phyloP scores from a whole-genome alignment of 2,329 filamentous ascomycete genomes.

The Pyrenochaeta sp. region DNA sequence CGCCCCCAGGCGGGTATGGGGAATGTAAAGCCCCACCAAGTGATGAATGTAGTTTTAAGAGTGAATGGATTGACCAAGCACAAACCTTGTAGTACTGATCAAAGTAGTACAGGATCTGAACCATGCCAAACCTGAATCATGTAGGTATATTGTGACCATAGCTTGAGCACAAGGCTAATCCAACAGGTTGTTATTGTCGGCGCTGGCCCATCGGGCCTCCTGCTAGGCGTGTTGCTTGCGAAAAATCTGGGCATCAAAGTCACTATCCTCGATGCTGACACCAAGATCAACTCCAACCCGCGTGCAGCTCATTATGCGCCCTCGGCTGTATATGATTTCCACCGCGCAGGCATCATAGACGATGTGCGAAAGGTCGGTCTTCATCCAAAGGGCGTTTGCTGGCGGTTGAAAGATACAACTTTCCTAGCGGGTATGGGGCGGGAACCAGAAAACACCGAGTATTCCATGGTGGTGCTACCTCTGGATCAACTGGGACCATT shows the following conservation, averaged over 20 bases:
- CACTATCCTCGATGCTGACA: constrained; percentile 64
- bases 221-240: constrained; percentile 59
- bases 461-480: constrained; percentile 42
- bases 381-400: constrained; percentile 54
- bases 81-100: constrained; percentile 14
- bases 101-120: constrained; percentile 5
- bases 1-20: constrained; percentile 8
- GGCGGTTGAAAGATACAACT: constrained; percentile 52
- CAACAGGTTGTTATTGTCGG: constrained; percentile 41
- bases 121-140: constrained; percentile 44
- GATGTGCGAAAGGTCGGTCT: constrained; percentile 57
- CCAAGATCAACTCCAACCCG: constrained; percentile 65
- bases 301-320: constrained; percentile 70
- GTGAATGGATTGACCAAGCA: constrained; percentile 4
- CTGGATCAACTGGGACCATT: constrained; percentile 41
- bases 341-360: constrained; percentile 67
- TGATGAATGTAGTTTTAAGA: constrained; percentile 8
- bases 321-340: constrained; percentile 65
- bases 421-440: constrained; percentile 42
- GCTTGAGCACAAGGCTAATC: constrained; percentile 12
- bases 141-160: constrained; percentile 20
- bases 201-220: constrained; percentile 45
- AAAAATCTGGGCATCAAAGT: constrained; percentile 60
- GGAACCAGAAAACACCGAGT: constrained; percentile 37
- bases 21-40: constrained; percentile 26